Conservation (phyloP, 768 basidiomycete species). For the Cytidiella melzeri region DNA sequence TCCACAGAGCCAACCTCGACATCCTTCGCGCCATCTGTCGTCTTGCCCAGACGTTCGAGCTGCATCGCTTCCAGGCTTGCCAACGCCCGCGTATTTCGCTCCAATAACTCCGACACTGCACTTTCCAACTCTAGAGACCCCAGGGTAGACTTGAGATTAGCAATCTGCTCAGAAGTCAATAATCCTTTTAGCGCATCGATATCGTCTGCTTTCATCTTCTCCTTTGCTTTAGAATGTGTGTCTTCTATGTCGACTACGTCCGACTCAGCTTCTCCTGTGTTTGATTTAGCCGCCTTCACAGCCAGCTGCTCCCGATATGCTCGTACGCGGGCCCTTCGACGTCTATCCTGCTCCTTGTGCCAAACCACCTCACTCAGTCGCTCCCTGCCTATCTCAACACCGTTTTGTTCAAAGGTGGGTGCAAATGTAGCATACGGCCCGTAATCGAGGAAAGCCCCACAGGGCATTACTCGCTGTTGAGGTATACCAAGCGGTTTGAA, state of each 20-base stretch:
- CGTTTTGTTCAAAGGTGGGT: conserved; percentile 72
- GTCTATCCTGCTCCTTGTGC: conserved; percentile 36
- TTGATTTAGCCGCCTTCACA: neutral
- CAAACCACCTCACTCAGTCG: conserved; percentile 56
- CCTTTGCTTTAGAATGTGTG: conserved; percentile 9
- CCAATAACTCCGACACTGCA: conserved; percentile 62
- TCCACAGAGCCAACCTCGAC: conserved; percentile 72
- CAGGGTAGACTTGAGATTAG: conserved; percentile 53
- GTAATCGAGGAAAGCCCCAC: conserved; percentile 74
- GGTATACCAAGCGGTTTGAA: conserved; percentile 34
- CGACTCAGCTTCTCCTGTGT: neutral
- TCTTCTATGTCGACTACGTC: conserved; percentile 14
- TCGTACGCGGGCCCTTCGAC: neutral
- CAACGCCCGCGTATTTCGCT: conserved; percentile 59
- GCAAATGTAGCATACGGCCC: conserved; percentile 73
- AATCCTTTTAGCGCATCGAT: conserved; percentile 44
- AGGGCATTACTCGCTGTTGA: conserved; percentile 48
- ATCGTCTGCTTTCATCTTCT: conserved; percentile 20
- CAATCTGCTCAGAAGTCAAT: conserved; percentile 49
- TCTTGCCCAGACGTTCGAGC: conserved; percentile 41
- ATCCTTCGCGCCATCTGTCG: conserved; percentile 35
- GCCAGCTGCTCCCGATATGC: neutral
- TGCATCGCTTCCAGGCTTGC: conserved; percentile 63
- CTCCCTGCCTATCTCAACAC: conserved; percentile 59
- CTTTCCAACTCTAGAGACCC: conserved; percentile 59